Evolutionary conservation across 768 basidiomycete species (phyloP), one percentile per base, ranked within the genome.

Genomic region (Naganishia vishniacii): DNA sequence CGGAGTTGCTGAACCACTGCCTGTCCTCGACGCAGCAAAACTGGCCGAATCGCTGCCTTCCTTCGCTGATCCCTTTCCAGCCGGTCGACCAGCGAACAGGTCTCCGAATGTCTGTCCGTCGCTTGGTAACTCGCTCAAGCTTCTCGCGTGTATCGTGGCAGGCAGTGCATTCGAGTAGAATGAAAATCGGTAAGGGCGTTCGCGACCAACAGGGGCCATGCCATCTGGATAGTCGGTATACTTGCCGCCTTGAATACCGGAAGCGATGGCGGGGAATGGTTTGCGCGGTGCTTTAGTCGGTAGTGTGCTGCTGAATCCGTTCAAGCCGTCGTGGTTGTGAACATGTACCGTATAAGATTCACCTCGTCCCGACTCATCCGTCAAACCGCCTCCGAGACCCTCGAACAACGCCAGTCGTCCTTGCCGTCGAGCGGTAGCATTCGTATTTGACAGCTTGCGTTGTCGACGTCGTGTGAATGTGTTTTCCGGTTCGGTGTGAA

Each of bases 381-480:
- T 0, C 80, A 81, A 0, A 80, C 78, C 29, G 58, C 80, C 77
- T 68, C 77, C 66, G 71, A 75, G 75, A 7, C 80, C 81, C 69
- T 98, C 95, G 73, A 98, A 98, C 2, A 94, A 79, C 0, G 92
- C 93, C 75, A 98, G 83, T 77, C 97, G 98, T 20, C 88, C 90
- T 47, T 79, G 78, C 59, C 80, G 71, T 7, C 81, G 75, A 0
- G 66, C 66, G 1, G 72, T 68, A 0, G 87, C 83, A 53, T 85
- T 86, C 68, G 87, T 89, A 73, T 91, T 87, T 68, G 88, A 91
- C 62, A 94, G 81, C 71, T 92, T 94, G 48, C 94, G 87, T 65
- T 89, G 87, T 44, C 90, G 86, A 3, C 84, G 73, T 1, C 83
- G 77, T 25, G 62, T 72, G 71, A 65, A 77, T 66, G 53, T 56